These are phyloP conservation scores for Nicotiana rustica DNA, from an alignment of 305 asterid genomes.

Conservation along the genomic window DNA sequence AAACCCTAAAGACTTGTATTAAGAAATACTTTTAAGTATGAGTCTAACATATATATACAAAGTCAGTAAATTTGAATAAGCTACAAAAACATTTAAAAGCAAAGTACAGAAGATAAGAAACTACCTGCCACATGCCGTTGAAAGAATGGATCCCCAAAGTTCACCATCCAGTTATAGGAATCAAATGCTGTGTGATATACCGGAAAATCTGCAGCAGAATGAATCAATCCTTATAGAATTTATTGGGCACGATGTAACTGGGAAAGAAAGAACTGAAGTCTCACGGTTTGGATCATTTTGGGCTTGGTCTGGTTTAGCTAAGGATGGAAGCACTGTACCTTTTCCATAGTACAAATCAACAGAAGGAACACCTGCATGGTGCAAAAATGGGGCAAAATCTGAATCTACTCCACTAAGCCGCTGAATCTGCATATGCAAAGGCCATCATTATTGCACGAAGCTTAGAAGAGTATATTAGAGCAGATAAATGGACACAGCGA, in stretches of 20 bases:
- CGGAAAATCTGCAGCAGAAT: slow-evolving; percentile 76
- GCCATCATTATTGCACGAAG: slow-evolving; percentile 23
- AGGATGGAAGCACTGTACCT: slow-evolving; percentile 51
- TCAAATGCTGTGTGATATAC: slow-evolving; percentile 97
- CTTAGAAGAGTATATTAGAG: slow-evolving; percentile 4
- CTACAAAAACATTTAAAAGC: neutral
- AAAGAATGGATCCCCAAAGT: slow-evolving; percentile 83
- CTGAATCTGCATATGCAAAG: slow-evolving; percentile 56
- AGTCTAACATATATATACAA: neutral
- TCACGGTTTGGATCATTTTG: neutral
- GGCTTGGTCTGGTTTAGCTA: neutral
- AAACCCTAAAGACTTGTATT: neutral
- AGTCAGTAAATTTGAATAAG: neutral
- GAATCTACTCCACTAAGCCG: slow-evolving; percentile 93
- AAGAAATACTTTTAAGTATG: neutral
- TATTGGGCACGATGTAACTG: slow-evolving; percentile 32
- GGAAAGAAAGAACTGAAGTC: slow-evolving; percentile 14
- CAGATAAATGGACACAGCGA: slow-evolving; percentile 26
- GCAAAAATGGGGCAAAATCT: slow-evolving; percentile 93
- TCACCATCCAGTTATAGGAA: slow-evolving; percentile 88
- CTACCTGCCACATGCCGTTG: slow-evolving; percentile 85
- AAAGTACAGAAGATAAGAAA: slow-evolving; percentile 31
- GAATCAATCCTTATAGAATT: slow-evolving; percentile 31
- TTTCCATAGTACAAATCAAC: slow-evolving; percentile 84
- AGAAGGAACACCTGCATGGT: slow-evolving; percentile 89